Conservation (phyloP, 2,329 filamentous ascomycete genomes). For the Talaromyces sp. region DNA sequence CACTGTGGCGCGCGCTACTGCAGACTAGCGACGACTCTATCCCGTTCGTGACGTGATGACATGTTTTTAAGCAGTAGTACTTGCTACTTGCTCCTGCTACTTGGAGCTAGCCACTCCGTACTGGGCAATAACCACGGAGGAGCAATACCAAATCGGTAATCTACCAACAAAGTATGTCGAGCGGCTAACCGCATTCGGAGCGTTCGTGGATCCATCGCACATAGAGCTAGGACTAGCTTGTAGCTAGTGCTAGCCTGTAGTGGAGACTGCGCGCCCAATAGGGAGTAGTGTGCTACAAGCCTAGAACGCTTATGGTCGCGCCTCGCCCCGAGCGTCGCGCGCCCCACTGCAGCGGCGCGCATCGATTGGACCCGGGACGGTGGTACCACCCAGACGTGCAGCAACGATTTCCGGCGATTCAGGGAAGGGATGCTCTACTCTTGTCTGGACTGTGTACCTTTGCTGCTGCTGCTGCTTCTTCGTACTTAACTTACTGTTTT, state of each 20-base stretch:
- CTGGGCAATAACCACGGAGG: no score
- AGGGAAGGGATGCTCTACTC: neutral
- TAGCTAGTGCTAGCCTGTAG: neutral
- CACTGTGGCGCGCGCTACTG: constrained; percentile 1
- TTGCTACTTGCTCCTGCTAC: neutral
- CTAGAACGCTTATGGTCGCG: neutral
- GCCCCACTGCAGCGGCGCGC: neutral
- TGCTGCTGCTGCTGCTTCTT: no score
- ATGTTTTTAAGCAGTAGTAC: no score
- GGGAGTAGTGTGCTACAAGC: rapidly evolving
- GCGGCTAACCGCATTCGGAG: neutral
- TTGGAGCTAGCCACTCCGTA: neutral
- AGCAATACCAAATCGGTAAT: no score
- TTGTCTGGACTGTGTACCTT: no score
- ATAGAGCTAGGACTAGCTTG: neutral
- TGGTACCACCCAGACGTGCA: neutral
- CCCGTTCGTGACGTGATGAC: neutral
- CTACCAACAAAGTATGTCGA: neutral
- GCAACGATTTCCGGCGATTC: neutral
- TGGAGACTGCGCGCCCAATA: neutral
- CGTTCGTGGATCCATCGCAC: neutral
- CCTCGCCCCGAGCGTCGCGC: neutral
- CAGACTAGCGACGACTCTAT: neutral
- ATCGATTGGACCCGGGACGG: neutral
- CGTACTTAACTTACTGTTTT: no score